These are phyloP conservation scores for Eucalyptus polybractea DNA, from an alignment of 345 rosid species.

Conservation along the genomic window DNA sequence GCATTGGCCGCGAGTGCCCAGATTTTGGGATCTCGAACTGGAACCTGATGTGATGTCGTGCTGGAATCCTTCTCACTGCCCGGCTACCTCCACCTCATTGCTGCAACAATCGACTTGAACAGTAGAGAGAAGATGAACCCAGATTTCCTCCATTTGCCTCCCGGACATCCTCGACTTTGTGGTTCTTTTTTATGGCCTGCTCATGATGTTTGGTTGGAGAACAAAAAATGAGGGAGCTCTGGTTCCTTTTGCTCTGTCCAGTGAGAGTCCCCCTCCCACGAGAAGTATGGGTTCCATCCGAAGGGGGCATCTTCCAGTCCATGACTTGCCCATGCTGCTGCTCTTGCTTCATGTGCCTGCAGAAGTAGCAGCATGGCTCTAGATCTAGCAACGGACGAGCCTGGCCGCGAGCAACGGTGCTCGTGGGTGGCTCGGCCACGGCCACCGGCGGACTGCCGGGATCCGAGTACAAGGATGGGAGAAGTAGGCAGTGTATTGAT, in stretches of 20 bases:
- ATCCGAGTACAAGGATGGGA: background rate
- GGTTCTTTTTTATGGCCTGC: background rate
- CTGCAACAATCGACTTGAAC: background rate
- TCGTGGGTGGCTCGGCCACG: background rate
- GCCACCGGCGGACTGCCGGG: background rate
- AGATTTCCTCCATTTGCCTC: background rate
- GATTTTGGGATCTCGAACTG: background rate
- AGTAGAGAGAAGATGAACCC: background rate
- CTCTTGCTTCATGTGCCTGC: background rate
- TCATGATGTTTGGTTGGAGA: background rate
- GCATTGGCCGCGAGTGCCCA: background rate
- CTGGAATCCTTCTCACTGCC: background rate
- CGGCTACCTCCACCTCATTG: background rate
- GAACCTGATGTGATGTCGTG: background rate
- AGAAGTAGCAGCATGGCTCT: background rate
- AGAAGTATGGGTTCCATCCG: background rate
- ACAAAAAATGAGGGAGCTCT: background rate
- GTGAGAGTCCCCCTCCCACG: background rate
- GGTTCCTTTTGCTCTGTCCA: background rate
- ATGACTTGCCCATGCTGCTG: background rate
- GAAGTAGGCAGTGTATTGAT: fast-evolving
- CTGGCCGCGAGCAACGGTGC: background rate
- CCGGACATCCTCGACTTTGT: background rate
- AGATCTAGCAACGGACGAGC: background rate
- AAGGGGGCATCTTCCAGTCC: background rate